Percentiles rank a stretch among this genome's conserved stretches.
Conservation (phyloP, 1,139 yeast species). For the Suhomyces anneliseae region DNA sequence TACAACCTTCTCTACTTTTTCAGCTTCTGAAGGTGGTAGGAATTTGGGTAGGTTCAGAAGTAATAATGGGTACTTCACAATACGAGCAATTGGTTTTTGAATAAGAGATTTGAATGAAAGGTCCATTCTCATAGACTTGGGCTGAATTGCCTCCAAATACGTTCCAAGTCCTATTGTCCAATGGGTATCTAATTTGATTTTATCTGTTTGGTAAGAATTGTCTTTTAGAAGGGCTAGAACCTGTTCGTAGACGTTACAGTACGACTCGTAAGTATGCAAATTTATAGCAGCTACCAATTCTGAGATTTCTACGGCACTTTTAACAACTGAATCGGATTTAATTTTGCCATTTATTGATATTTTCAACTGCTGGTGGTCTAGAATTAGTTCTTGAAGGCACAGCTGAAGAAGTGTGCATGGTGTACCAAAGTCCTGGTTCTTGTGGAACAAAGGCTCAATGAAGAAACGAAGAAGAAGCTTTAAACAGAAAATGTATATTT, state of each 20-base stretch:
- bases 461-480: constrained; percentile 39
- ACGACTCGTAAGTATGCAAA: constrained; percentile 38
- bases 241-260: constrained; percentile 42
- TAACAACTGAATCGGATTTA: neutral
- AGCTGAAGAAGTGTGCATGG: constrained; percentile 23
- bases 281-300: constrained; percentile 31
- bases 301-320: constrained; percentile 13
- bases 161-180: constrained; percentile 31
- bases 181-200: constrained; percentile 8
- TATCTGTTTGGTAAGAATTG: constrained; percentile 12
- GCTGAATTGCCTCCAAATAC: constrained; percentile 45
- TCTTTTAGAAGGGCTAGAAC: constrained; percentile 35
- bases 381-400: constrained; percentile 22
- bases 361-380: constrained; percentile 21
- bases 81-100: constrained; percentile 54
- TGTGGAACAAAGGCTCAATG: constrained; percentile 31
- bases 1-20: constrained; percentile 10
- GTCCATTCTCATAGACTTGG: constrained; percentile 33
- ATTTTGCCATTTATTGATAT: neutral
- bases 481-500: constrained; percentile 43
- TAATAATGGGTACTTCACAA: constrained; percentile 51
- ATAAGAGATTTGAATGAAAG: constrained; percentile 50
- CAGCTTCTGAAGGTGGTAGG: constrained; percentile 10
- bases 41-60: constrained; percentile 39
- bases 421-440: constrained; percentile 25